Evolutionary conservation across 805 yeast species (phyloP).

Genomic region (Schwanniomyces polymorphus): DNA sequence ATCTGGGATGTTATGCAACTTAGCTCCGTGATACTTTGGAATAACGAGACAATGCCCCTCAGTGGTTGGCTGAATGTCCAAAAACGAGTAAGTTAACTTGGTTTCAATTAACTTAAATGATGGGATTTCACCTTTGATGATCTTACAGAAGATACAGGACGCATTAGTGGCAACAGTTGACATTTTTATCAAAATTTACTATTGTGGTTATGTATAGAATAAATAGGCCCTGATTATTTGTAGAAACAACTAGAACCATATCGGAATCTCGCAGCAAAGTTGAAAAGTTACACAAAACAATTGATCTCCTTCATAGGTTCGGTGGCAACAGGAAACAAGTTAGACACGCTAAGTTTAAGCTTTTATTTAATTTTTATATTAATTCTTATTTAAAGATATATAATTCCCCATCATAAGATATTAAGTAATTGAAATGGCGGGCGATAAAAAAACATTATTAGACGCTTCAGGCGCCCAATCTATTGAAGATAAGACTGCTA

Average conservation of each 20-base stretch:
- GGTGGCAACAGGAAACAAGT: slow-evolving; percentile 5
- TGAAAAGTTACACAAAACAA: slow-evolving; percentile 6
- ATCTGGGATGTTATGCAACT: slow-evolving; percentile 89
- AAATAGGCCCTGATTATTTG: background rate
- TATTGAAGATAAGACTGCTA: slow-evolving; percentile 77
- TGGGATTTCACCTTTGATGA: slow-evolving; percentile 94
- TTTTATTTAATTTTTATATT: background rate
- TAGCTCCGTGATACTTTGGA: slow-evolving; percentile 93
- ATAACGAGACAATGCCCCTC: slow-evolving; percentile 87
- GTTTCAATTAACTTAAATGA: slow-evolving; percentile 89
- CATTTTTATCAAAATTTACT: background rate
- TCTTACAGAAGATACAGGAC: slow-evolving; percentile 85
- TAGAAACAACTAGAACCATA: slow-evolving; percentile 1
- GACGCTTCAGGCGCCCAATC: slow-evolving; percentile 66
- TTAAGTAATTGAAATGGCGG: slow-evolving; percentile 8
- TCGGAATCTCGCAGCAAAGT: background rate
- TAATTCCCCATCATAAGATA: background rate
- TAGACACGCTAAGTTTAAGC: background rate
- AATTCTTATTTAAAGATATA: background rate
- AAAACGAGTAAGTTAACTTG: slow-evolving; percentile 73
- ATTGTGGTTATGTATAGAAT: background rate
- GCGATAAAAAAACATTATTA: slow-evolving; percentile 37
- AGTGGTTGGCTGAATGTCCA: slow-evolving; percentile 92
- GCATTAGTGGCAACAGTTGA: slow-evolving; percentile 6
- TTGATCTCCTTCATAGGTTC: background rate